Evolutionary conservation across 1,284 basidiomycete species (phyloP), one percentile per base, ranked within the genome.

Genomic region (Mycena citricolor): DNA sequence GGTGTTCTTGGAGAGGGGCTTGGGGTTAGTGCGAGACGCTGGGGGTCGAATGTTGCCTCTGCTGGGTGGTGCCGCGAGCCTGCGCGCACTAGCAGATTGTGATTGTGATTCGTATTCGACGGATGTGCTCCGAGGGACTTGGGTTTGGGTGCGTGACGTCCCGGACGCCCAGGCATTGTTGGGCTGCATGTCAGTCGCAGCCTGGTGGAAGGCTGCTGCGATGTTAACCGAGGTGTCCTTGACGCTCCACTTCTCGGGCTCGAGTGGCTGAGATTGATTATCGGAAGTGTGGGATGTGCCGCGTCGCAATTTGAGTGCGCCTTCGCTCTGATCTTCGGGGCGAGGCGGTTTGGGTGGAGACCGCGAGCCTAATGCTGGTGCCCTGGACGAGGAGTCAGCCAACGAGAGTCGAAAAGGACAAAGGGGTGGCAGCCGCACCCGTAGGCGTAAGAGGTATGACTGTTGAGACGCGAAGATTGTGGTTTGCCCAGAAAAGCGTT

Each of bases 201-300:
- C 88, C 62, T 83, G 81, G 53, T 74, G 68, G 57, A 92, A 86
- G 19, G 89, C 90, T 56, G 79, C 77, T 20, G 89, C 90, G 58
- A 90, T 82, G 62, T 89, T 87, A 39, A 92, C 89, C 29, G 85
- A 83, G 34, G 90, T 92, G 63, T 88, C 85, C 58, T 83, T 83
- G 47, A 86, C 77, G 54, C 61, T 63, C 81, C 81, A 85, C 71
- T 71, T 79, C 58, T 81, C 76, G 25, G 85, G 85, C 36, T 79
- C 70, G 21, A 77, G 74, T 7, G 70, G 69, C 34, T 25, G 66
- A 61, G 32, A 65, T n/a, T 67, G 56, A 64, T 62, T 39, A 64
- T 62, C 57, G 67, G 58, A 68, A 62, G 39, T 63, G 57, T 35
- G 55, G 60, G 52, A 52, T 57, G 47, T 35, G 59, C 33, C 25